phyloP scores from a whole-genome alignment of 2,329 filamentous ascomycete species.

The Neonectria faginata region DNA sequence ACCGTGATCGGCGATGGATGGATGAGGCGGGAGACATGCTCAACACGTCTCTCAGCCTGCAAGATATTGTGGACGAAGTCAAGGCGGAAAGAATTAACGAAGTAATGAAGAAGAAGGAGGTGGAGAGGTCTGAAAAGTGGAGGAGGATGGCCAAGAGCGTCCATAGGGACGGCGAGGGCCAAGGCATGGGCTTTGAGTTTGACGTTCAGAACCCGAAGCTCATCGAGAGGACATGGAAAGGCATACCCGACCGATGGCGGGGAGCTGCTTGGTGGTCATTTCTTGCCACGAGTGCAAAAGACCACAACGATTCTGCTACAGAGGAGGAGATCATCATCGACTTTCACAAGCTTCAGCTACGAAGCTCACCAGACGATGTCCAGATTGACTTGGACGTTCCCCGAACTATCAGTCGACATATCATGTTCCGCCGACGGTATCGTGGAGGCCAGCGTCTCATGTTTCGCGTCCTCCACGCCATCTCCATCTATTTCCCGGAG shows the following conservation, averaged over 20 bases:
- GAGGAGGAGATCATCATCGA: conserved; percentile 78
- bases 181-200: conserved; percentile 76
- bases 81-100: conserved; percentile 64
- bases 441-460: conserved; percentile 90
- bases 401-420: conserved; percentile 91
- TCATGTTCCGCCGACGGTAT: conserved; percentile 96
- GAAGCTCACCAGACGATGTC: conserved; percentile 87
- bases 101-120: conserved; percentile 71
- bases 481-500: conserved; percentile 90
- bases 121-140: conserved; percentile 74
- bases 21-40: conserved; percentile 77
- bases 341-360: conserved; percentile 79
- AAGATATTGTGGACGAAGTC: conserved; percentile 67
- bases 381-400: conserved; percentile 99
- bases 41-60: conserved; percentile 67
- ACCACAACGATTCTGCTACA: conserved; percentile 67
- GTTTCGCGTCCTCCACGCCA: conserved; percentile 90
- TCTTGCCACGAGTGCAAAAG: conserved; percentile 79
- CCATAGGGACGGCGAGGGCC: conserved; percentile 61
- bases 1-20: conserved; percentile 70
- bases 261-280: conserved; percentile 96
- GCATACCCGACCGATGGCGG: conserved; percentile 96
- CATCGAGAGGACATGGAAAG: conserved; percentile 95
- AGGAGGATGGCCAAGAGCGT: conserved; percentile 72
- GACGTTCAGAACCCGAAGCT: conserved; percentile 86